Conservation (phyloP, 1,139 yeast genomes). For the Zygosaccharomyces pseudobailii region DNA sequence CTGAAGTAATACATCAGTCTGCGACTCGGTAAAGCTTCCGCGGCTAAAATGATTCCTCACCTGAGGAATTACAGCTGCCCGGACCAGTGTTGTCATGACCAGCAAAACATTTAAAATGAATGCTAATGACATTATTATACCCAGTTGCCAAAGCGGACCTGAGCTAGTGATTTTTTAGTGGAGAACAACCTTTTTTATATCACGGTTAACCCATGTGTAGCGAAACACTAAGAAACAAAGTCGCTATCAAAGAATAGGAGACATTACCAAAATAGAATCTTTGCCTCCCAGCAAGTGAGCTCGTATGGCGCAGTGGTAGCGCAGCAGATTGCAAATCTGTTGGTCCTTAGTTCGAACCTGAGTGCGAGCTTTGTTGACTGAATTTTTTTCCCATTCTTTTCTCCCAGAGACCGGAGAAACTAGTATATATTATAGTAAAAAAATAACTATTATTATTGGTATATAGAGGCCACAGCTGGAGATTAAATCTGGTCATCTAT, state of each 20-base stretch:
- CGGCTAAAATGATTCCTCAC: not conserved
- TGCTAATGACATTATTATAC: not conserved
- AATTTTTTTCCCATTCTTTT: constrained; percentile 4
- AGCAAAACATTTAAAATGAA: not conserved
- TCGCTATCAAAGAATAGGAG: too few species aligned
- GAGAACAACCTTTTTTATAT: too few species aligned
- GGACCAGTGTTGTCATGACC: not conserved
- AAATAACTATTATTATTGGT: too few species aligned
- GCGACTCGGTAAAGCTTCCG: not conserved
- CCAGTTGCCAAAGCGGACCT: constrained; percentile 3
- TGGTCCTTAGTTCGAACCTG: constrained; percentile 86
- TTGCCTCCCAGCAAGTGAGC: constrained; percentile 31
- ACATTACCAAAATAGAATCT: not conserved
- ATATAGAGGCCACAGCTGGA: not conserved
- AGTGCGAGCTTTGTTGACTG: constrained; percentile 54
- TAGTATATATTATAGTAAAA: not conserved
- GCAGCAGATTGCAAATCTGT: constrained; percentile 91
- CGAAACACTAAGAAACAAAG: too few species aligned
- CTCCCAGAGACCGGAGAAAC: not conserved
- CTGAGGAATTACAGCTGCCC: not conserved
- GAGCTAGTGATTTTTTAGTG: constrained; percentile 8
- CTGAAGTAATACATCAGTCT: constrained; percentile 1
- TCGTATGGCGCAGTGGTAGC: constrained; percentile 88
- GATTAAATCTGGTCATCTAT: constrained; percentile 17
- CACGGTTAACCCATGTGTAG: too few species aligned